Evolutionary conservation across 345 rosid species (phyloP).

Genomic region (Linum lewisii): DNA sequence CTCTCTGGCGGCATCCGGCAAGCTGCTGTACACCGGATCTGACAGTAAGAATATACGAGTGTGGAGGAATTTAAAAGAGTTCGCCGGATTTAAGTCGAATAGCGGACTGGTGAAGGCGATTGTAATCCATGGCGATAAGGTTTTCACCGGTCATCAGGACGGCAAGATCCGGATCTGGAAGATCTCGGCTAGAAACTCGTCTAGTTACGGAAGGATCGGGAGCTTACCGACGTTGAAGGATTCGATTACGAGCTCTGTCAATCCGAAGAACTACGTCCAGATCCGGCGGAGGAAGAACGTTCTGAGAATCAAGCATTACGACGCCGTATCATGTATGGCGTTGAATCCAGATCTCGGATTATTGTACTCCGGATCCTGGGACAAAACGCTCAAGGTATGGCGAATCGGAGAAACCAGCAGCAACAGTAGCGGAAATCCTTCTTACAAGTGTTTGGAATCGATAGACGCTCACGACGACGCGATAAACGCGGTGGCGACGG

Average conservation of each 20-base stretch:
- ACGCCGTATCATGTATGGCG: conserved; percentile 43
- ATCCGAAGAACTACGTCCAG: conserved; percentile 41
- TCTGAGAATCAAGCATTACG: conserved; percentile 39
- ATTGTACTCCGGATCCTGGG: conserved; percentile 58
- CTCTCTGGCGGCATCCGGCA: conserved; percentile 21
- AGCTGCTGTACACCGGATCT: conserved; percentile 21
- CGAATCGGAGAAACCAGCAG: not conserved
- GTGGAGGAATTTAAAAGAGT: conserved; percentile 22
- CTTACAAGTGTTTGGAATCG: conserved; percentile 38
- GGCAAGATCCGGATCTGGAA: conserved; percentile 49
- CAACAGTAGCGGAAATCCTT: not conserved
- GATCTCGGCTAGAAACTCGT: conserved; percentile 15
- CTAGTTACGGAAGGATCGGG: conserved; percentile 24
- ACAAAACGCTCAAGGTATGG: conserved; percentile 51
- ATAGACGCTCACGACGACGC: conserved; percentile 49
- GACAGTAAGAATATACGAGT: conserved; percentile 26
- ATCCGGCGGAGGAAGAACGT: conserved; percentile 27
- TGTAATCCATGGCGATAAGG: conserved; percentile 20
- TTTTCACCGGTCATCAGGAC: conserved; percentile 50
- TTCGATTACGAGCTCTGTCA: conserved; percentile 22
- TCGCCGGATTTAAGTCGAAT: conserved; percentile 22
- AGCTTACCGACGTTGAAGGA: conserved; percentile 38
- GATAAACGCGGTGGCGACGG: conserved; percentile 30
- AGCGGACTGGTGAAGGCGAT: conserved; percentile 39
- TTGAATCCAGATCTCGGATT: conserved; percentile 29